Evolutionary conservation across 1,139 yeast genomes (phyloP).

Genomic region (Geotrichum aggregatum): DNA sequence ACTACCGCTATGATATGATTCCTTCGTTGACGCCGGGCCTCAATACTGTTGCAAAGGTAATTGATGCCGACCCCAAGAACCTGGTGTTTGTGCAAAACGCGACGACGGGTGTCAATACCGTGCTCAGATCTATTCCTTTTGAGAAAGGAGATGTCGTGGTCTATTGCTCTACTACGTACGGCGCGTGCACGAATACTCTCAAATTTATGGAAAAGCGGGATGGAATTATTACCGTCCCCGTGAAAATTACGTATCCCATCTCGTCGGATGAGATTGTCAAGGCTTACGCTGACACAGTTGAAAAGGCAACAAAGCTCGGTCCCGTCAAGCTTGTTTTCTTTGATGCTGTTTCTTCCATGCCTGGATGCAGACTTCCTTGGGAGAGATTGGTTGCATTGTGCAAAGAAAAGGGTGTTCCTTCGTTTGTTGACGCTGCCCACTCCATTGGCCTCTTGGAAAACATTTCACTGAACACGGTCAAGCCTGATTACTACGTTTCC

Average conservation of each 20-base stretch:
- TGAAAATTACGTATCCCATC: conserved; percentile 50
- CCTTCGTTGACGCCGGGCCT: conserved; percentile 37
- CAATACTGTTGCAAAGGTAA: conserved; percentile 39
- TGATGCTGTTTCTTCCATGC: conserved; percentile 62
- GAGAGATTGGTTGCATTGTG: conserved; percentile 49
- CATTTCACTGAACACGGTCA: conserved; percentile 43
- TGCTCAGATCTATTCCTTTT: conserved; percentile 54
- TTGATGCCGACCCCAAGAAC: conserved; percentile 45
- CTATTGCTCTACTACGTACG: conserved; percentile 52
- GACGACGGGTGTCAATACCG: conserved; percentile 57
- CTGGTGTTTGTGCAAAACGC: conserved; percentile 57
- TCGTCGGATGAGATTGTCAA: conserved; percentile 47
- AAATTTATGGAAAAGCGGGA: conserved; percentile 43
- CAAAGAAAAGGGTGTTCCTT: conserved; percentile 46
- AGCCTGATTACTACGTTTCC: conserved; percentile 60
- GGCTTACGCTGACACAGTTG: conserved; percentile 41
- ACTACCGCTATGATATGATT: conserved; percentile 32
- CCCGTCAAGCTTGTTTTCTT: conserved; percentile 48
- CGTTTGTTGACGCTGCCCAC: conserved; percentile 72
- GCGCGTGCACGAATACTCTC: conserved; percentile 54
- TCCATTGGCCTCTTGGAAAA: conserved; percentile 53
- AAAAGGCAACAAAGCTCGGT: conserved; percentile 22
- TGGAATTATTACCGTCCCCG: conserved; percentile 47
- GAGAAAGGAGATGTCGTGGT: conserved; percentile 53
- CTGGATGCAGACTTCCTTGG: conserved; percentile 59